Conservation (phyloP, 495 filamentous ascomycete species). For the Xylaria telfairii region DNA sequence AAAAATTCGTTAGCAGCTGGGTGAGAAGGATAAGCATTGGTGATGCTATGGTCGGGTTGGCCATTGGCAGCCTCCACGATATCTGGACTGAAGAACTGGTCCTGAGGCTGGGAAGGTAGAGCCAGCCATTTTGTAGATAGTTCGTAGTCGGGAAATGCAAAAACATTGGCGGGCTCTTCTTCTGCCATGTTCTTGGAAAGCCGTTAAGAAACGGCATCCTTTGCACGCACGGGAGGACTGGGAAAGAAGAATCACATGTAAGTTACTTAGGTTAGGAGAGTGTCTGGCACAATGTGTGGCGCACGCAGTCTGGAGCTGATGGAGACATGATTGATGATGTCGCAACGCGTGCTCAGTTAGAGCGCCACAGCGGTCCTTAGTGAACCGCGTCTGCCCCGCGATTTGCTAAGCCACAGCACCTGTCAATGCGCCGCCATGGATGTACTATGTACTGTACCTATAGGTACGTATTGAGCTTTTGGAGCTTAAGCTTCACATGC, state of each 20-base stretch:
- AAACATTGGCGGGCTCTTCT: constrained; percentile 63
- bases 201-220: constrained; percentile 25
- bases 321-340: not conserved
- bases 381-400: constrained; percentile 1
- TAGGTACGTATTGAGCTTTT: not conserved
- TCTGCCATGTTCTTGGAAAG: constrained; percentile 47
- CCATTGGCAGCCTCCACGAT: constrained; percentile 12
- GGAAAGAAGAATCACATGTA: not conserved
- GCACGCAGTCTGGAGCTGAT: constrained; percentile 2
- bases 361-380: not conserved
- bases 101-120: constrained; percentile 26
- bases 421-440: too few species aligned
- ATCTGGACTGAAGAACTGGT: constrained; percentile 32
- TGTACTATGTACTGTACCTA: not conserved
- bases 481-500: constrained; percentile 9
- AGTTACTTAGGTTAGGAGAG: not conserved
- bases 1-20: constrained; percentile 47
- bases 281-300: constrained; percentile 5
- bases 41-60: constrained; percentile 13
- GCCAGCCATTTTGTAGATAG: constrained; percentile 49
- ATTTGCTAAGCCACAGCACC: constrained; percentile 14
- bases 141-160: constrained; percentile 74
- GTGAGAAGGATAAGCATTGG: constrained; percentile 24
- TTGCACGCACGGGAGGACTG: constrained; percentile 7
- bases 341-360: not conserved